phyloP scores from a whole-genome alignment of 1,284 basidiomycete genomes.

The Ustilago vetiveriae region DNA sequence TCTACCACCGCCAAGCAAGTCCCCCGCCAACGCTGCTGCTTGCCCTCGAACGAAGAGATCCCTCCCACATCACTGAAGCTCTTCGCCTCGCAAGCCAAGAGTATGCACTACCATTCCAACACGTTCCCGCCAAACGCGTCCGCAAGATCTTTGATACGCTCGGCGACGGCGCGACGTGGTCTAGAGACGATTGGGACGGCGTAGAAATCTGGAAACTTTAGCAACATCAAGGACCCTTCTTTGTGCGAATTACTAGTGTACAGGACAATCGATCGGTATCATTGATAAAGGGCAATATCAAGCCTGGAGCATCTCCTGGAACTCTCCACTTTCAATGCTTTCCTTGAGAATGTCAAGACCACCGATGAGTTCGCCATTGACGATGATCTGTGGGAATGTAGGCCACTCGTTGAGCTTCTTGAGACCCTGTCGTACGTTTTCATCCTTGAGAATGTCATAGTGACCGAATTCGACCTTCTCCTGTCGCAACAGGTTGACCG shows the following conservation, averaged over 20 bases:
- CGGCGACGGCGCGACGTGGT: slow-evolving; percentile 71
- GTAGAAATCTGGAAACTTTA: slow-evolving; percentile 76
- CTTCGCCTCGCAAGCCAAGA: slow-evolving; percentile 44
- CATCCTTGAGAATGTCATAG: slow-evolving; percentile 81
- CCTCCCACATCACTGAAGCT: slow-evolving; percentile 21
- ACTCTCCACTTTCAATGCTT: slow-evolving; percentile 71
- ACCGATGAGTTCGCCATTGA: slow-evolving; percentile 79
- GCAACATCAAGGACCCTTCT: background rate
- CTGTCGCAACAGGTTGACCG: slow-evolving; percentile 74
- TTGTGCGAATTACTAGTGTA: slow-evolving; percentile 22
- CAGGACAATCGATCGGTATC: slow-evolving; percentile 2
- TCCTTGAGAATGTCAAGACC: slow-evolving; percentile 71
- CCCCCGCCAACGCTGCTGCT: slow-evolving; percentile 71
- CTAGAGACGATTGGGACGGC: slow-evolving; percentile 77
- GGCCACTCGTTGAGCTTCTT: slow-evolving; percentile 84
- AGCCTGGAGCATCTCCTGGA: slow-evolving; percentile 73
- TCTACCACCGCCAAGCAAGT: slow-evolving; percentile 55
- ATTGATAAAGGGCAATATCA: slow-evolving; percentile 5
- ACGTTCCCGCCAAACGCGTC: slow-evolving; percentile 74
- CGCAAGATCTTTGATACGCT: slow-evolving; percentile 74
- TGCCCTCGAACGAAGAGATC: slow-evolving; percentile 40
- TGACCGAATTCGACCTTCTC: slow-evolving; percentile 75
- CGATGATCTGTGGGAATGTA: slow-evolving; percentile 77
- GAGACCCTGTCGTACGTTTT: slow-evolving; percentile 77
- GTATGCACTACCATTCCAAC: slow-evolving; percentile 74